Conservation (phyloP, 2,329 filamentous ascomycete genomes). For the Camillea tinctor region DNA sequence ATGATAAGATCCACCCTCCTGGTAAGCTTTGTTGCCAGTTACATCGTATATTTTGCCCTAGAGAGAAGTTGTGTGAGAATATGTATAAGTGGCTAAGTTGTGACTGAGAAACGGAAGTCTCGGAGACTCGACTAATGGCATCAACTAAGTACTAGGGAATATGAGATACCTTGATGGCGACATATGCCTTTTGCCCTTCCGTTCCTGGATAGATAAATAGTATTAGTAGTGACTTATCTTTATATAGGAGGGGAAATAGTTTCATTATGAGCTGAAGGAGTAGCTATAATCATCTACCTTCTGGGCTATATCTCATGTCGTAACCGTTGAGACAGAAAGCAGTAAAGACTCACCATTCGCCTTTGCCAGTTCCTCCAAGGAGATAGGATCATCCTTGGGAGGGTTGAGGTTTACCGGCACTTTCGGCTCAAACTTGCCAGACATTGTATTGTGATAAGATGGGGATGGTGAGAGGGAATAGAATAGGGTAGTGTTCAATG, state of each 20-base stretch:
- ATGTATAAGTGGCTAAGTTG: background rate
- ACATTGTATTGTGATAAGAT: slow-evolving; percentile 40
- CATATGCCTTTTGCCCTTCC: slow-evolving; percentile 64
- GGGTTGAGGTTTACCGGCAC: slow-evolving; percentile 71
- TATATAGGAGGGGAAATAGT: background rate
- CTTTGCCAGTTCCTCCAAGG: slow-evolving; percentile 73
- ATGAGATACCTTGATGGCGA: slow-evolving; percentile 64
- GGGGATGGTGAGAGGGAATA: background rate
- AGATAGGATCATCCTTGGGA: slow-evolving; percentile 85
- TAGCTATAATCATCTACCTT: no score
- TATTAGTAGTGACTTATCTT: background rate
- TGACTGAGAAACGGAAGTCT: background rate
- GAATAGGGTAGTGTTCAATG: no score
- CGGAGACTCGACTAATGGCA: no score
- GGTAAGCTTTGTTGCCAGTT: slow-evolving; percentile 83
- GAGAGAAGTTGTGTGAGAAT: background rate
- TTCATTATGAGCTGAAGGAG: background rate
- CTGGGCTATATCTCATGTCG: no score
- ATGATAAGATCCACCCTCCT: slow-evolving; percentile 77
- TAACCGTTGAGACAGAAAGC: background rate
- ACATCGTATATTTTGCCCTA: slow-evolving; percentile 95
- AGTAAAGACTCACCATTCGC: slow-evolving; percentile 68
- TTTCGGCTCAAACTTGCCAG: slow-evolving; percentile 76
- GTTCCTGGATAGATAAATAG: slow-evolving; percentile 48
- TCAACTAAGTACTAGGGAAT: no score